Evolutionary conservation across 768 basidiomycete genomes (phyloP), one percentile per base, ranked within the genome.

Genomic region (Termitomyces sp.): DNA sequence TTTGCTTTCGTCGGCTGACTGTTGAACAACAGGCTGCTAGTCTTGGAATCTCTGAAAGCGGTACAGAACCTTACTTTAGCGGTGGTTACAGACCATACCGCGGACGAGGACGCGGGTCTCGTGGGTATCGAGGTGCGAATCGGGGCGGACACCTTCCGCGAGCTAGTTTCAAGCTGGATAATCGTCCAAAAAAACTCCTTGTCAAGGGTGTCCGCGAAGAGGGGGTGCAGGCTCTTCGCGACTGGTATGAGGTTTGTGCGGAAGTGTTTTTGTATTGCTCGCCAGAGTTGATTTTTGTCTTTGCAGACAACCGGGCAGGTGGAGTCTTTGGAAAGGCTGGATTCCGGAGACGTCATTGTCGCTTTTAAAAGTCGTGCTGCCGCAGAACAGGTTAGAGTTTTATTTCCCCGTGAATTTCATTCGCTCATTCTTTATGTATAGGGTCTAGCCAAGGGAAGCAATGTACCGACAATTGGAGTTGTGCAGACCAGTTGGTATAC

Each of bases 121-220:
- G 91, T 47, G 74, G 81, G 14, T 86, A 79, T 68, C 82, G 88
- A 58, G 82, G 83, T 43, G 78, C 76, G 9, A 76, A 80, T 61
- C 83, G 90, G 46, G 89, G 90, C 56, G 85, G 83, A 7, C 63
- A 63, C 3, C 79, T 82, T 47, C 78, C 85, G 10, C 80, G 87
- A 43, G 75, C 78, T 10, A 92, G 86, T 65, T 89, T 96, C 88
- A 90, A 90, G 67, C 81, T 97, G 30, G 94, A 97, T 70, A 93
- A 94, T 66, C 84, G 94, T 18, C 90, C 94, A 10, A 89, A 86
- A 74, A 87, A 83, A 70, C 73, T 97, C 24, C 71, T 88, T 22
- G 75, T 97, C 30, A 87, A 90, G 66, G 90, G 87, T 38, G 82
- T 82, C 9, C 71, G 68, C 18, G 71, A 76, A 36, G 78, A 80